Conservation (phyloP, 2,329 filamentous ascomycete genomes). For the Lasiodiplodia citricola region DNA sequence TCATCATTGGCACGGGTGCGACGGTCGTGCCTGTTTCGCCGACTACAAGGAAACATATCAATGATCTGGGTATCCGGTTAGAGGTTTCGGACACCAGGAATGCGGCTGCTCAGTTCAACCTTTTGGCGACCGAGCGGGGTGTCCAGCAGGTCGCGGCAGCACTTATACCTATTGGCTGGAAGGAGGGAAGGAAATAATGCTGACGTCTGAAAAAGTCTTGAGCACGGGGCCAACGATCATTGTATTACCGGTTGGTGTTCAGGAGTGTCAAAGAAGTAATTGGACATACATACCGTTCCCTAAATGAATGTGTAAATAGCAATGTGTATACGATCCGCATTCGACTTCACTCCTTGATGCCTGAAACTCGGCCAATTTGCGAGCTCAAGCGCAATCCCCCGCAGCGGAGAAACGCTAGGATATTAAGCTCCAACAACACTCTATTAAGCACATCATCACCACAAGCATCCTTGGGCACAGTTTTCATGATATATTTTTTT, state of each 20-base stretch:
- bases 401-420: no score
- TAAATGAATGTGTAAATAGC: neutral
- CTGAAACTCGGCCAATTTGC: no score
- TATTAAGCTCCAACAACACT: no score
- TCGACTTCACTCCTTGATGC: no score
- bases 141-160: conserved; percentile 85
- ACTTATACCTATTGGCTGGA: conserved; percentile 83
- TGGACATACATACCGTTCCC: neutral
- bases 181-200: neutral
- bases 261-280: neutral
- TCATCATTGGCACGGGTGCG: conserved; percentile 86
- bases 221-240: neutral
- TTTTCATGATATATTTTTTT: neutral
- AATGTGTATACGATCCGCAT: neutral
- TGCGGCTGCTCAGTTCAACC: conserved; percentile 91
- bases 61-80: conserved; percentile 78
- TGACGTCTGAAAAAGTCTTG: neutral
- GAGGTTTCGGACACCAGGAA: conserved; percentile 93
- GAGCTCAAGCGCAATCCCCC: no score
- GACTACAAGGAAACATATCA: conserved; percentile 72
- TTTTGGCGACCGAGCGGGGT: conserved; percentile 92
- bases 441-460: neutral
- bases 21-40: conserved; percentile 78
- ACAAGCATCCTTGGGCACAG: neutral
- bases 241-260: neutral